A percentile compares a stretch with the other conserved stretches of the same genome.
Evolutionary conservation across 106 monocot genomes (phyloP).

Genomic region (Dendrobium catenatum): DNA sequence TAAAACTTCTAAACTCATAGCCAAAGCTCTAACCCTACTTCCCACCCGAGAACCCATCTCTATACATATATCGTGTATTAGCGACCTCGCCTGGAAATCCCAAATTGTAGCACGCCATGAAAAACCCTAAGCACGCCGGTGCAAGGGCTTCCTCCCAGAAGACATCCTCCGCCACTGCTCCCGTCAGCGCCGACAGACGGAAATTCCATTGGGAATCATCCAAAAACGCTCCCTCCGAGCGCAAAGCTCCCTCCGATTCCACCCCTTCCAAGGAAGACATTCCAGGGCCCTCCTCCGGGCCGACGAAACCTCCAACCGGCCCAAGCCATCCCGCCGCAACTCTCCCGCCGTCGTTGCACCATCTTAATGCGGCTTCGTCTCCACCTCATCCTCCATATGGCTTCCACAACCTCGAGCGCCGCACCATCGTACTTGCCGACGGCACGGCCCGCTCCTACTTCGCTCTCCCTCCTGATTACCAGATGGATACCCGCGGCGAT

Average conservation of each 20-base stretch:
- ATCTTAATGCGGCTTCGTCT: neutral
- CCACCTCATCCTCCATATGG: slow-evolving; percentile 34
- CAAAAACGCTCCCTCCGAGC: slow-evolving; percentile 6
- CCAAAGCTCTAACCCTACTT: too few relatives aligned
- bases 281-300: slow-evolving; percentile 4
- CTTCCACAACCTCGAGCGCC: slow-evolving; percentile 63
- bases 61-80: too few relatives aligned
- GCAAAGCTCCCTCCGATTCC: neutral
- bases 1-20: too few relatives aligned
- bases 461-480: slow-evolving; percentile 39
- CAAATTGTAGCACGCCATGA: slow-evolving; percentile 6
- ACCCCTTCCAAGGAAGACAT: slow-evolving; percentile 7
- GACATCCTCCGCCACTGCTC: neutral
- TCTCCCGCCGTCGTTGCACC: slow-evolving; percentile 5
- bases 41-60: too few relatives aligned
- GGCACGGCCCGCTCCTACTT: slow-evolving; percentile 49
- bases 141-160: slow-evolving; percentile 8
- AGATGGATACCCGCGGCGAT: slow-evolving; percentile 4
- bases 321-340: neutral
- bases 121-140: slow-evolving; percentile 14
- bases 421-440: slow-evolving; percentile 49
- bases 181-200: slow-evolving; percentile 1
- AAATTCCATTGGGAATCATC: slow-evolving; percentile 17
- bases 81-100: too few relatives aligned
- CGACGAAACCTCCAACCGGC: neutral